A percentile compares a stretch with the other conserved stretches of the same genome.
phyloP scores from a whole-genome alignment of 1,284 basidiomycete species.

The Sanghuangporus baumii region DNA sequence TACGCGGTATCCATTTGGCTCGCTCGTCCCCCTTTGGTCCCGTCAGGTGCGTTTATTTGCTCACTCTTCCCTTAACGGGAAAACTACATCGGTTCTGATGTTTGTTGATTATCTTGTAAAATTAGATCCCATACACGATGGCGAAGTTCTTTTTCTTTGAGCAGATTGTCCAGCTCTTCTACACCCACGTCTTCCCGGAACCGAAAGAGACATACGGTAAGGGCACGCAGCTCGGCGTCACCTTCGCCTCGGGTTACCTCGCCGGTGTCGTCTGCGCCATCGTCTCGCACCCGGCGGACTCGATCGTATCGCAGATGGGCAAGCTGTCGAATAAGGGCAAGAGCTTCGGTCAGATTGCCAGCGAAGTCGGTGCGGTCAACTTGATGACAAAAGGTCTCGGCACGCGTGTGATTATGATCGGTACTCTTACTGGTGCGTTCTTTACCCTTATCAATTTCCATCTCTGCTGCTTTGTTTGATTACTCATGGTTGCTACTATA shows the following conservation, averaged over 20 bases:
- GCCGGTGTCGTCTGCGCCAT: conserved; percentile 79
- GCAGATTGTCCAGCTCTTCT: conserved; percentile 48
- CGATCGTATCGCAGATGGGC: conserved; percentile 73
- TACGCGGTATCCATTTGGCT: conserved; percentile 78
- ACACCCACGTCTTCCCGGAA: conserved; percentile 66
- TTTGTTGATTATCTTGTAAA: neutral
- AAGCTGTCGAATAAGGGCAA: conserved; percentile 77
- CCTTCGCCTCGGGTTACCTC: conserved; percentile 77
- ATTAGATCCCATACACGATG: neutral
- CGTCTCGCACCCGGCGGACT: conserved; percentile 79
- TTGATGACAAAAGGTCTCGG: conserved; percentile 77
- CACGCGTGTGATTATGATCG: conserved; percentile 77
- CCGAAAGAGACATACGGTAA: conserved; percentile 71
- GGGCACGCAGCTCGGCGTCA: conserved; percentile 71
- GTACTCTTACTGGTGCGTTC: conserved; percentile 24
- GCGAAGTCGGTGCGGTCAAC: conserved; percentile 55
- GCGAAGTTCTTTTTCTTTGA: neutral
- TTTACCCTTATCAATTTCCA: neutral
- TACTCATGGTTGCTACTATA: conserved; percentile 11
- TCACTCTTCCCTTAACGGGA: neutral
- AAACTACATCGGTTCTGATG: neutral
- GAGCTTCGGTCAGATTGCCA: conserved; percentile 56
- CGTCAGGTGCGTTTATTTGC: conserved; percentile 52
- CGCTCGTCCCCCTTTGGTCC: conserved; percentile 76
- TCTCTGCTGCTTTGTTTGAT: neutral